Evolutionary conservation across 805 yeast species (phyloP).

Genomic region (Metschnikowia vanudenii): DNA sequence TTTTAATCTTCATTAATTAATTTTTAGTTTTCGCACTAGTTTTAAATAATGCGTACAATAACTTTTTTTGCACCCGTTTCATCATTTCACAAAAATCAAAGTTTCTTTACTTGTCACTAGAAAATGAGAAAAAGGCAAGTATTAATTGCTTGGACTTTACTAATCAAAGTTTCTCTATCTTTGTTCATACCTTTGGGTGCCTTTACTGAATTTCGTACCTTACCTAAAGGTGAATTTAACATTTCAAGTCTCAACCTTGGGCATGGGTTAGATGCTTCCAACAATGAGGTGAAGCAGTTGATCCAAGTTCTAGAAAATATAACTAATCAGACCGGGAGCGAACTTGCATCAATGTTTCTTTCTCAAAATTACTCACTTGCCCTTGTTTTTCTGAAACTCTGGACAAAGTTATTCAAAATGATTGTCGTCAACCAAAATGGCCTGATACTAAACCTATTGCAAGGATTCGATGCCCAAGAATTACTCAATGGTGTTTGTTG

Average conservation of each 20-base stretch:
- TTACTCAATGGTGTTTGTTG: background rate
- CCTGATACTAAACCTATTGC: background rate
- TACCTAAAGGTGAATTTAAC: background rate
- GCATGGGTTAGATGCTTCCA: background rate
- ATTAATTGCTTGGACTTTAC: constrained; percentile 1
- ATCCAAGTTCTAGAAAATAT: constrained; percentile 3
- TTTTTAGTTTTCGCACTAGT: background rate
- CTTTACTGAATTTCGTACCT: background rate
- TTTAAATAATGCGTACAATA: background rate
- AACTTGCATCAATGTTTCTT: constrained; percentile 4
- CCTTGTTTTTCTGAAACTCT: background rate
- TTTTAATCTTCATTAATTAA: background rate
- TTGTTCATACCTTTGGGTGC: constrained; percentile 1
- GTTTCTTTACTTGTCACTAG: background rate
- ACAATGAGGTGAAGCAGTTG: constrained; percentile 3
- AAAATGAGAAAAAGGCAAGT: constrained; percentile 2
- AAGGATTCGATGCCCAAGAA: background rate
- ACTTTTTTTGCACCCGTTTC: constrained; percentile 5
- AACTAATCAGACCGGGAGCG: constrained; percentile 1
- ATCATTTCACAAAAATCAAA: background rate
- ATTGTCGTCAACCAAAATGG: background rate
- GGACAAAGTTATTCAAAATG: constrained; percentile 2
- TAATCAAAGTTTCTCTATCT: background rate
- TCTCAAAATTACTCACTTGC: constrained; percentile 6
- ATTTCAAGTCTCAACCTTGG: background rate